Conservation (phyloP, 306 rosid species). For the Carpinus fangiana region DNA sequence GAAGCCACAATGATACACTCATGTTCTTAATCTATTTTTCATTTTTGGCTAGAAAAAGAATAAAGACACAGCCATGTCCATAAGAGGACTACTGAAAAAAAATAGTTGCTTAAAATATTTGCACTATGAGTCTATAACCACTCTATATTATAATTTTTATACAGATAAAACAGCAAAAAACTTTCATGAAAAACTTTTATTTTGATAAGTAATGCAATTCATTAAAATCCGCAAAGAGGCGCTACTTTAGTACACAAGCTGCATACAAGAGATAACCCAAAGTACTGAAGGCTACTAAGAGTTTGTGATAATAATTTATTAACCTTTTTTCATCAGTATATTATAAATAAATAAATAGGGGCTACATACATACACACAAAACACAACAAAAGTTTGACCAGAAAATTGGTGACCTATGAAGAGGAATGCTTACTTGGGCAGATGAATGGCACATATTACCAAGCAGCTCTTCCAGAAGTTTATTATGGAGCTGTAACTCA, state of each 20-base stretch:
- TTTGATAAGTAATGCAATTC: no score
- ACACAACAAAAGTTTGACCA: background rate
- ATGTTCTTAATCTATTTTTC: background rate
- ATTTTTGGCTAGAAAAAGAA: background rate
- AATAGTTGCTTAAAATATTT: background rate
- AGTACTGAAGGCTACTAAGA: background rate
- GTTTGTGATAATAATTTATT: constrained; percentile 4
- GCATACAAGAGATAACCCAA: background rate
- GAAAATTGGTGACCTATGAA: constrained; percentile 18
- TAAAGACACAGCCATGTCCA: background rate
- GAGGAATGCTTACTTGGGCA: constrained; percentile 76
- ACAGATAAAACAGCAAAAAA: background rate
- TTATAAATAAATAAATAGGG: background rate
- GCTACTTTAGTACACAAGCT: no score
- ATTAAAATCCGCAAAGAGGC: no score
- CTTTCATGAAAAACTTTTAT: no score
- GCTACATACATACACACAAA: background rate
- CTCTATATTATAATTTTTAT: background rate
- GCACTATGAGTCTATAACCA: background rate
- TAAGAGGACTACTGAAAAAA: background rate
- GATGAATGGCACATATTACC: constrained; percentile 94
- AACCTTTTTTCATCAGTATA: background rate
- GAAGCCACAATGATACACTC: background rate
- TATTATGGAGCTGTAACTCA: constrained; percentile 74
- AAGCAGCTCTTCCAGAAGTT: constrained; percentile 83